phyloP scores from a whole-genome alignment of 1,284 basidiomycete genomes.

The Malassezia psittaci region DNA sequence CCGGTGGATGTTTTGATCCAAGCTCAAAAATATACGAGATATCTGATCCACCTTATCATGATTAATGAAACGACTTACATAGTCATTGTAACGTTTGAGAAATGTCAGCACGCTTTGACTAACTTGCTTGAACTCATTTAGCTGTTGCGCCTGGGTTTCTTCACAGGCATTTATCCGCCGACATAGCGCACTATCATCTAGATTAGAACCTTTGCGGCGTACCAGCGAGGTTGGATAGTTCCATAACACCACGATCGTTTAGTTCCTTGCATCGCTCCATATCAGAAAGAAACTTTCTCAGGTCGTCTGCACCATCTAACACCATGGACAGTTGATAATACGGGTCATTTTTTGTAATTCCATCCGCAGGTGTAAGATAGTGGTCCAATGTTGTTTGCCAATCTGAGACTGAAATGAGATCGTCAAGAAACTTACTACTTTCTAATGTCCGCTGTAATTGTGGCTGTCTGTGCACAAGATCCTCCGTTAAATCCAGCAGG shows the following conservation, averaged over 20 bases:
- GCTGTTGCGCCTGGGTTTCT: not conserved
- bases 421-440: too few relatives aligned
- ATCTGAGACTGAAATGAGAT: too few relatives aligned
- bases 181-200: not conserved
- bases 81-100: slow-evolving; percentile 3
- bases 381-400: too few relatives aligned
- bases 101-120: not conserved
- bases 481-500: too few relatives aligned
- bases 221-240: slow-evolving; percentile 2
- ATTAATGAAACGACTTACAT: slow-evolving; percentile 3
- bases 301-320: slow-evolving; percentile 4
- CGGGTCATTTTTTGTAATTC: not conserved
- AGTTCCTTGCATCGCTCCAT: slow-evolving; percentile 13
- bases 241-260: slow-evolving; percentile 4
- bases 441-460: too few relatives aligned
- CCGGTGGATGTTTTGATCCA: slow-evolving; percentile 1
- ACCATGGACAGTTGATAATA: slow-evolving; percentile 11
- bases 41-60: slow-evolving; percentile 10
- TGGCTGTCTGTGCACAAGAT: too few relatives aligned
- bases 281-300: slow-evolving; percentile 3
- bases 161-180: not conserved
- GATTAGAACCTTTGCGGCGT: slow-evolving; percentile 1
- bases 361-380: too few relatives aligned
- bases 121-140: not conserved
- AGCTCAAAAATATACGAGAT: slow-evolving; percentile 9